Percentiles rank a stretch among this genome's conserved stretches.
These are phyloP conservation scores for Colletotrichum cuscutae DNA, from an alignment of 2,329 filamentous ascomycete genomes.

Conservation along the genomic window DNA sequence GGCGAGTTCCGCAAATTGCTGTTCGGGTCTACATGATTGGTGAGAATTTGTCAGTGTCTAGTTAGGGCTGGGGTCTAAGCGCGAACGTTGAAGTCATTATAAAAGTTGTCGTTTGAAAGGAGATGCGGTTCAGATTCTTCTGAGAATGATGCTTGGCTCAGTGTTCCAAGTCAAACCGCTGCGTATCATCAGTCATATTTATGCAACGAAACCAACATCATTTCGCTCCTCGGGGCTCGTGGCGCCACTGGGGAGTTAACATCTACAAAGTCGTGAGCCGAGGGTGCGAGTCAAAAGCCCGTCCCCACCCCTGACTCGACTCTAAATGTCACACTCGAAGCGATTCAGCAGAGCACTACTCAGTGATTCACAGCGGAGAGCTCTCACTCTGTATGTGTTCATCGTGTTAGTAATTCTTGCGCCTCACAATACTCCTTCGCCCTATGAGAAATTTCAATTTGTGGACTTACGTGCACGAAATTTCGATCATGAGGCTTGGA, in stretches of 20 bases:
- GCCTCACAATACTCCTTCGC: too few species aligned
- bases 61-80: background rate
- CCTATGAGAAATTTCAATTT: too few species aligned
- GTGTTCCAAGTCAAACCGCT: background rate
- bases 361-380: too few species aligned
- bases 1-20: background rate
- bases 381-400: too few species aligned
- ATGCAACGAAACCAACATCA: background rate
- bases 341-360: background rate
- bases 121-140: background rate
- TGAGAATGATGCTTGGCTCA: background rate
- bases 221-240: background rate
- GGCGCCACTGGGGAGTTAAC: background rate
- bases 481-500: too few species aligned
- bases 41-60: background rate
- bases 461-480: too few species aligned
- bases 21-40: background rate
- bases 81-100: background rate
- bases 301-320: background rate
- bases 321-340: background rate
- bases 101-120: background rate
- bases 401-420: too few species aligned
- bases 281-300: background rate
- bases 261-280: background rate
- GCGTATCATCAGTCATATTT: background rate